Conservation (phyloP, 192 early-diverging fungal genomes). For the Coemansia aciculifera region DNA sequence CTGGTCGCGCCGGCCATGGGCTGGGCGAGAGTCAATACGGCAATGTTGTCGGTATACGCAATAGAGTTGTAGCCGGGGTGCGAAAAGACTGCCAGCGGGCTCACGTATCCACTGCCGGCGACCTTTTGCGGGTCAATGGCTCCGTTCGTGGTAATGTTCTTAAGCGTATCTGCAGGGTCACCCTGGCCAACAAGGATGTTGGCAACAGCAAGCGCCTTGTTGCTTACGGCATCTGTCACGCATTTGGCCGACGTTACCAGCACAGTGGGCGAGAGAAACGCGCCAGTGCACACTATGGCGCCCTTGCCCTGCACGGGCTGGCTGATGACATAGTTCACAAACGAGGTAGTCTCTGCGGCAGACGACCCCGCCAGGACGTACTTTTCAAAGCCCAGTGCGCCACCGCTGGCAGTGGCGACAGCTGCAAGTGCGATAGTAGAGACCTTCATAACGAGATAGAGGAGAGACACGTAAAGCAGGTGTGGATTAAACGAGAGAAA, state of each 20-base stretch:
- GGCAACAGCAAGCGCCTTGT: constrained; percentile 36
- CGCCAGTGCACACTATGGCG: constrained; percentile 35
- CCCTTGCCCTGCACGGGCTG: constrained; percentile 15
- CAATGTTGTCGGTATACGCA: constrained; percentile 48
- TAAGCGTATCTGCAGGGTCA: constrained; percentile 8
- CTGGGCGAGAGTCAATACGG: constrained; percentile 34
- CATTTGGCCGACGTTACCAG: constrained; percentile 40
- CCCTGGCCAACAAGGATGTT: constrained; percentile 42
- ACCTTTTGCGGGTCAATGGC: constrained; percentile 17
- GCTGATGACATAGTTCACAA: constrained; percentile 32
- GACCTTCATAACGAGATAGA: constrained; percentile 28
- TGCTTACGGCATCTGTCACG: constrained; percentile 47
- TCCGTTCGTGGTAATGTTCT: constrained; percentile 9
- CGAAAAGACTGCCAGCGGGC: constrained; percentile 22
- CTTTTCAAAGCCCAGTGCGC: constrained; percentile 32
- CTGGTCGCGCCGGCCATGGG: constrained; percentile 27
- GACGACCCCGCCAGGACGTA: constrained; percentile 35
- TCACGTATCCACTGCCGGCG: constrained; percentile 22
- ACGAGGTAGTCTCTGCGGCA: constrained; percentile 16
- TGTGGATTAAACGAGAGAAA: not conserved
- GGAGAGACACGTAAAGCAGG: not conserved
- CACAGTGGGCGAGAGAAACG: constrained; percentile 39
- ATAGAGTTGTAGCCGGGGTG: constrained; percentile 54
- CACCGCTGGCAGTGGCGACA: constrained; percentile 35
- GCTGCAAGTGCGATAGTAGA: constrained; percentile 29